Base-by-base conservation (phyloP, 495 filamentous ascomycete genomes). In the Aspergillus ostianus region DNA sequence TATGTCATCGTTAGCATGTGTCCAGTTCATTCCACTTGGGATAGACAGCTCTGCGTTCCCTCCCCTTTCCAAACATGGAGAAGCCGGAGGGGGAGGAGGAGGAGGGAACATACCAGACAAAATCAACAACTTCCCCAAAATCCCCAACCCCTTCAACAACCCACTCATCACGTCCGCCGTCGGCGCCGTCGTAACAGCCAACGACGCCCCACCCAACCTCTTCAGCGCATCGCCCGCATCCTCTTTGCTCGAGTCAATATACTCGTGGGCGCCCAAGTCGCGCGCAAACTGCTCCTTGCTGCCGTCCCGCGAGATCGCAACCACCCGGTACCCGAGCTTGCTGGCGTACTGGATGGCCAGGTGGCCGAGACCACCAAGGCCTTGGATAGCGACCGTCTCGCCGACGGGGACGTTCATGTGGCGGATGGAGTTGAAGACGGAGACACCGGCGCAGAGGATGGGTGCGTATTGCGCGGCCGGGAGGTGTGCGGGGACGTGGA, bases 371-470 rank as follows among this genome's bases (percentile, higher is more conserved):
- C 86, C 86, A 15, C 86, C 86, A 13, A 90, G 78, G 0, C 86
- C 87, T 67, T 88, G 85, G 10, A 90, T 64, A 19, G 84, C 87
- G 8, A 91, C 86, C 1, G 78, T 72, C 41, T 78, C 80, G 30
- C 87, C 87, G 0, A 77, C 73, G 17, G 74, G 64, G 47, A 90
- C 73, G 46, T 82, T 73, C 77, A 85, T 80, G 48, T 82, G 79
- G 21, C 87, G 82, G 49, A 91, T 85, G 6, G 80, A 79, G 73
- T 90, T 90, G 82, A 90, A 91, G 41, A 86, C 83, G 26, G 87
- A 89, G 50, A 90, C 80, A 51, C 87, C 88, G 2, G 88, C 87
- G 71, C 88, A 91, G 20, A 91, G 82, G 15, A 90, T 79, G 0
- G 88, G 87, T 0, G 87, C 87, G 56, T 79, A 83, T 59, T 84